A percentile compares a stretch with the other conserved stretches of the same genome.
Evolutionary conservation across 73 alveolate species (phyloP).

Genomic region (Loxodes magnus): DNA sequence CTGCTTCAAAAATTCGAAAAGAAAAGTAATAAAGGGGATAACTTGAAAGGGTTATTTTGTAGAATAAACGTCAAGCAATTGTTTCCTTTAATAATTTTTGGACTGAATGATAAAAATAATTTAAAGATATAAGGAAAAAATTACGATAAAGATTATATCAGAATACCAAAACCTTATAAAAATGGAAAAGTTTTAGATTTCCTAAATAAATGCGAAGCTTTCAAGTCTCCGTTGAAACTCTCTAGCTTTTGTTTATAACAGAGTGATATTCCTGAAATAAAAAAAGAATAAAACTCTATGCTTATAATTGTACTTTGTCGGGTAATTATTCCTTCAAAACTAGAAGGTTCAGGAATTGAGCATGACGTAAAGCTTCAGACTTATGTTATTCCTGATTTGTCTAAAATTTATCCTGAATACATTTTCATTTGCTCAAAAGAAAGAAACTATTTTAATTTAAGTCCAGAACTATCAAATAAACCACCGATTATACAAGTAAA

Average conservation of each 20-base stretch:
- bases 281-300: background rate
- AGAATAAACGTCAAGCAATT: background rate
- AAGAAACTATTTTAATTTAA: background rate
- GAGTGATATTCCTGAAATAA: background rate
- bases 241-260: background rate
- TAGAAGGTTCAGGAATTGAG: background rate
- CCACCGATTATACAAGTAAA: too few species aligned
- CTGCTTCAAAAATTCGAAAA: background rate
- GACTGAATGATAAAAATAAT: background rate
- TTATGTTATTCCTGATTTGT: background rate
- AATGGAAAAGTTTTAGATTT: background rate
- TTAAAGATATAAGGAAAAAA: background rate
- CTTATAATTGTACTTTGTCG: conserved; percentile 7
- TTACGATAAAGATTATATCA: background rate
- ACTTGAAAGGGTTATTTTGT: conserved; percentile 1
- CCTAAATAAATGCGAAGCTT: background rate
- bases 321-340: background rate
- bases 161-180: background rate
- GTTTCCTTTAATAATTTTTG: background rate
- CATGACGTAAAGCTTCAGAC: conserved; percentile 4
- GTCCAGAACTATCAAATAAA: too few species aligned
- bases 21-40: background rate
- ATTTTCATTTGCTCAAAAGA: conserved; percentile 12
- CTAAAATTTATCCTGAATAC: conserved; percentile 6
- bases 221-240: background rate